Base-by-base conservation (phyloP, 2,329 filamentous ascomycete species). In the Pseudogymnoascus sp. region DNA sequence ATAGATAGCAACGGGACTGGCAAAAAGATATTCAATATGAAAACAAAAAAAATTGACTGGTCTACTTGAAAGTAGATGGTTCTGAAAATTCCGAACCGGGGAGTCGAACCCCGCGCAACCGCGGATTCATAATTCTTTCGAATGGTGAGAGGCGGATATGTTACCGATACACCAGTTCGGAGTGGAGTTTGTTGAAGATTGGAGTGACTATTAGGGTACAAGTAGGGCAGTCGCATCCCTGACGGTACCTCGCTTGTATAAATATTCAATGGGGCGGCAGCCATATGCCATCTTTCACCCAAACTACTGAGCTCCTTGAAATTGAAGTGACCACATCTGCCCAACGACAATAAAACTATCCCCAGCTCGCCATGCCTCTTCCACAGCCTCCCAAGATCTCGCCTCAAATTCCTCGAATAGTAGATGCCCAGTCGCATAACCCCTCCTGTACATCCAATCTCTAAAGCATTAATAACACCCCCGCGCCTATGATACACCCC, bases 41-140 rank as follows among this genome's bases (percentile, higher is more conserved):
- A 53, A 53, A 31, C 23, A 31, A 53, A 53, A 50, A 53, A 31
- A 31, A 53, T 31, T 53, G 47, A 53, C 47, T 31, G 47, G n/a
- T 53, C 47, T 53, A 53, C 47, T 53, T 53, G 26, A 31, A 26
- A 53, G 47, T 53, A 53, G 47, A 53, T 53, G 47, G 47, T 53
- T 53, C 47, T 53, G 47, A 53, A 53, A 53, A 53, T 53, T 53
- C 47, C 47, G 47, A 53, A 53, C 47, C 47, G 47, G 47, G 47
- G 47, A 53, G 47, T 53, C 47, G 47, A 53, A 53, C 47, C 47
- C 47, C 47, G 47, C 47, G 47, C 47, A 53, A 53, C 47, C 47
- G 47, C 47, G 47, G 47, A 53, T 53, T 53, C 47, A 17, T 17
- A 13, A 31, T 53, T 53, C 47, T 53, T 53, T 53, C 47, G 47